Percentiles rank a stretch among this genome's conserved stretches.
Evolutionary conservation across 1,284 basidiomycete species (phyloP).

Genomic region (Microbotryum scabiosae): DNA sequence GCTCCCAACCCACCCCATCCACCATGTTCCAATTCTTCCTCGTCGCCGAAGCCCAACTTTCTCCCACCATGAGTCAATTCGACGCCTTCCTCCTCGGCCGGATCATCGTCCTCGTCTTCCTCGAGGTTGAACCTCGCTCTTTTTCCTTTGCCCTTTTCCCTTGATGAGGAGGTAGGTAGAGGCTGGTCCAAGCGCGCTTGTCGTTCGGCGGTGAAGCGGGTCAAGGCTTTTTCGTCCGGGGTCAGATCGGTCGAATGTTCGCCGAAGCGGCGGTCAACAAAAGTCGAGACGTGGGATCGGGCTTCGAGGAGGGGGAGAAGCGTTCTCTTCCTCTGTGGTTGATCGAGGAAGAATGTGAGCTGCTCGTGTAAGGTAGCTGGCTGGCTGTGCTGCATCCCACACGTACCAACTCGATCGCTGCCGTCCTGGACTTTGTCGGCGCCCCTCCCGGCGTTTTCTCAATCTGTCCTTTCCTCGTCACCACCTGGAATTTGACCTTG

Average conservation of each 20-base stretch:
- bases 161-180: slow-evolving; percentile 5
- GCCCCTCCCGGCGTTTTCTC: slow-evolving; percentile 68
- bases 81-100: slow-evolving; percentile 51
- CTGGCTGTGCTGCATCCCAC: too few relatives aligned
- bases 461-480: slow-evolving; percentile 64
- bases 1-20: slow-evolving; percentile 26
- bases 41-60: slow-evolving; percentile 40
- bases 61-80: slow-evolving; percentile 41
- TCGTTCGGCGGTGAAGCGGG: slow-evolving; percentile 86
- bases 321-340: slow-evolving; percentile 48
- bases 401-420: slow-evolving; percentile 77
- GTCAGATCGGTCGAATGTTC: slow-evolving; percentile 86
- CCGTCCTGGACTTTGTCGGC: slow-evolving; percentile 78
- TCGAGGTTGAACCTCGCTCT: slow-evolving; percentile 79
- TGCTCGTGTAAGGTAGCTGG: too few relatives aligned
- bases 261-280: slow-evolving; percentile 91
- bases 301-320: slow-evolving; percentile 72
- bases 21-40: slow-evolving; percentile 28
- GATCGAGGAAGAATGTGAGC: not conserved
- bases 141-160: slow-evolving; percentile 50
- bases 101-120: slow-evolving; percentile 72
- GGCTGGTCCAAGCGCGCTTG: slow-evolving; percentile 47
- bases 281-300: slow-evolving; percentile 72
- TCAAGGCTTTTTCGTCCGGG: slow-evolving; percentile 92
- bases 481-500: slow-evolving; percentile 44